Evolutionary conservation across 169 alveolate species (phyloP).

Genomic region (Plasmodium reichenowi): DNA sequence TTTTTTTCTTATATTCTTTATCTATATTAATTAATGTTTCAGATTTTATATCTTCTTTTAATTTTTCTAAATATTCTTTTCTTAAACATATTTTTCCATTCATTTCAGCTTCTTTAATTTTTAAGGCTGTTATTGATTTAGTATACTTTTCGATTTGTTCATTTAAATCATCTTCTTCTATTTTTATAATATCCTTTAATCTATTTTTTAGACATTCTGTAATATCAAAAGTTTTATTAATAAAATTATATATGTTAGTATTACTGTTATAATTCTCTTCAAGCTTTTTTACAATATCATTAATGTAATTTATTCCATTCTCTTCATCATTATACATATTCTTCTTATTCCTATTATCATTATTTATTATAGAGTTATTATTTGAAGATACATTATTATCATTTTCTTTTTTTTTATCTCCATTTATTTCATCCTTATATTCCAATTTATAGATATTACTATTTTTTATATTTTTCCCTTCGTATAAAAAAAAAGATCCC

Average conservation of each 20-base stretch:
- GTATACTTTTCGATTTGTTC: slow-evolving; percentile 37
- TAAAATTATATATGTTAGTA: slow-evolving; percentile 21
- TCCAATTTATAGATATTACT: background rate
- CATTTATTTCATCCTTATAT: background rate
- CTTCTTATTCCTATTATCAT: too few relatives aligned
- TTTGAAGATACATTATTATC: too few relatives aligned
- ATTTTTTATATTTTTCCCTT: background rate
- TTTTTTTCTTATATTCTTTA: slow-evolving; percentile 58
- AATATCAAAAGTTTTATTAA: slow-evolving; percentile 30
- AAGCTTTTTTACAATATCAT: slow-evolving; percentile 7
- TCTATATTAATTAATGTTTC: slow-evolving; percentile 60
- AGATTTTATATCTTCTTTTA: slow-evolving; percentile 75
- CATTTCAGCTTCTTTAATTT: slow-evolving; percentile 78
- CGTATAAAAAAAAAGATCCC: background rate
- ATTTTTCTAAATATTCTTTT: slow-evolving; percentile 62
- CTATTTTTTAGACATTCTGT: slow-evolving; percentile 3
- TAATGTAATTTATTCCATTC: slow-evolving; percentile 5
- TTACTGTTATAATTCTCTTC: slow-evolving; percentile 12
- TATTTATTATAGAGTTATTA: too few relatives aligned
- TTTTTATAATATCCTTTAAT: slow-evolving; percentile 11
- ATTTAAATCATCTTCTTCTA: slow-evolving; percentile 11
- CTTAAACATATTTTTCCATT: slow-evolving; percentile 56
- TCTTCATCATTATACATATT: background rate
- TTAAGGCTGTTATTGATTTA: slow-evolving; percentile 26
- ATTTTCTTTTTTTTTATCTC: background rate